Evolutionary conservation across 1,284 basidiomycete genomes (phyloP).

Genomic region (Chondrostereum purpureum): DNA sequence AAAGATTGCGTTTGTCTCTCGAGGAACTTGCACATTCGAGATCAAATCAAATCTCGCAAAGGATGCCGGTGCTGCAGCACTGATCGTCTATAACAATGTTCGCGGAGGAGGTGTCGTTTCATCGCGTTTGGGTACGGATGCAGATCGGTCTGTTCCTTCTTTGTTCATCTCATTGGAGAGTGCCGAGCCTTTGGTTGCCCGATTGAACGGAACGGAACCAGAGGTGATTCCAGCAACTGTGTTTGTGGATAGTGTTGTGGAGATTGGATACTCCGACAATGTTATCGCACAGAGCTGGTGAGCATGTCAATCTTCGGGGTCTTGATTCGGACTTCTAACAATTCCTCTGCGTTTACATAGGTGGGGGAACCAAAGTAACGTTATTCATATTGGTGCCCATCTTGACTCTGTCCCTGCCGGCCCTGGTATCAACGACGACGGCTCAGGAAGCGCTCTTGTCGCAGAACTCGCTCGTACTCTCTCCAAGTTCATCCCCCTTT

Average conservation of each 20-base stretch:
- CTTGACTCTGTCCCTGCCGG: slow-evolving; percentile 22
- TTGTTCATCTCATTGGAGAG: neutral
- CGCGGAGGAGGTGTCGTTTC: slow-evolving; percentile 17
- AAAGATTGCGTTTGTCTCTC: slow-evolving; percentile 19
- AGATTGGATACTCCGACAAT: slow-evolving; percentile 13
- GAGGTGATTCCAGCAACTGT: slow-evolving; percentile 4
- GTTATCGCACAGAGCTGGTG: slow-evolving; percentile 19
- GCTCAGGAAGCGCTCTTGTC: slow-evolving; percentile 19
- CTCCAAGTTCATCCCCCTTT: slow-evolving; percentile 11
- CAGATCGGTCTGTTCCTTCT: slow-evolving; percentile 6
- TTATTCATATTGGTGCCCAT: slow-evolving; percentile 5
- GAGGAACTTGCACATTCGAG: slow-evolving; percentile 20
- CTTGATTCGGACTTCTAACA: slow-evolving; percentile 1
- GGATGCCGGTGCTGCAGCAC: slow-evolving; percentile 17
- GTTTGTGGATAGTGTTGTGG: slow-evolving; percentile 16
- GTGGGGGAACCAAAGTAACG: neutral
- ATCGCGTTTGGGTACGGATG: slow-evolving; percentile 9
- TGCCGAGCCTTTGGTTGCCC: neutral
- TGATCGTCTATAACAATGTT: slow-evolving; percentile 22
- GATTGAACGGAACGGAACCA: neutral
- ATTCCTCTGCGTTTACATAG: slow-evolving; percentile 5
- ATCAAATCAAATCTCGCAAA: slow-evolving; percentile 20
- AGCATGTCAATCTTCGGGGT: slow-evolving; percentile 11
- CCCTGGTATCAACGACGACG: slow-evolving; percentile 23
- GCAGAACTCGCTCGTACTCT: slow-evolving; percentile 20